Conservation (phyloP, 2,329 filamentous ascomycete species). For the Incumbomyces lentus region DNA sequence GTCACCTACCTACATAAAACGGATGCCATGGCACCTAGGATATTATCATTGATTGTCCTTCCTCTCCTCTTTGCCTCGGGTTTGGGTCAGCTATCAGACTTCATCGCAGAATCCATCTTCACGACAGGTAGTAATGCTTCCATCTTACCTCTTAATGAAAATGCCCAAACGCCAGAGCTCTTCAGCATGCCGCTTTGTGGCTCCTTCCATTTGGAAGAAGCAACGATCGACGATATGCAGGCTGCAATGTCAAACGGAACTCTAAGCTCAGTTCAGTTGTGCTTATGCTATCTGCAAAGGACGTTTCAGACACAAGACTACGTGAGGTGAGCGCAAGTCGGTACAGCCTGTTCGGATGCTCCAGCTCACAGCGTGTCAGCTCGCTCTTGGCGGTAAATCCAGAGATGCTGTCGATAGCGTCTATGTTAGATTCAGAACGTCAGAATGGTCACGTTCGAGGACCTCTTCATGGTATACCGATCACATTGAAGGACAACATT, state of each 20-base stretch:
- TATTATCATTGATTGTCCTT: too few relatives aligned
- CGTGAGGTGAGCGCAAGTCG: slow-evolving; percentile 40
- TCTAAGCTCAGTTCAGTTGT: slow-evolving; percentile 49
- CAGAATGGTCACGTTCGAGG: slow-evolving; percentile 46
- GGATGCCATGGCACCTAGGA: too few relatives aligned
- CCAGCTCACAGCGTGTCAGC: slow-evolving; percentile 23
- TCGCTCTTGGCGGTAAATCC: slow-evolving; percentile 58
- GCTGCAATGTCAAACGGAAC: slow-evolving; percentile 42
- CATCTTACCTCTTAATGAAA: slow-evolving; percentile 29
- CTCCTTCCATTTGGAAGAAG: slow-evolving; percentile 55
- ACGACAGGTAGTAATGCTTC: not conserved
- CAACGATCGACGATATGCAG: slow-evolving; percentile 59
- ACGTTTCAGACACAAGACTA: slow-evolving; percentile 54
- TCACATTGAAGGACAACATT: slow-evolving; percentile 65
- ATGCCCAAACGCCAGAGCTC: slow-evolving; percentile 18
- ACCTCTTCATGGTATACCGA: slow-evolving; percentile 64
- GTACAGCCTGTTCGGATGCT: too few relatives aligned
- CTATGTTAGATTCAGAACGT: slow-evolving; percentile 51
- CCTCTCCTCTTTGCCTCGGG: too few relatives aligned
- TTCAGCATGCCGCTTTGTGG: slow-evolving; percentile 57
- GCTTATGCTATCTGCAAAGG: slow-evolving; percentile 53
- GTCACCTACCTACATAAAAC: too few relatives aligned
- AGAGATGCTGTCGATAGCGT: slow-evolving; percentile 53
- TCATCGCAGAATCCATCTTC: not conserved
- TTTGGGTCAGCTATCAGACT: too few relatives aligned